These are phyloP conservation scores for Polytrichum commune DNA, from an alignment of 225 moss, liverwort and hornwort genomes.

Conservation along the genomic window DNA sequence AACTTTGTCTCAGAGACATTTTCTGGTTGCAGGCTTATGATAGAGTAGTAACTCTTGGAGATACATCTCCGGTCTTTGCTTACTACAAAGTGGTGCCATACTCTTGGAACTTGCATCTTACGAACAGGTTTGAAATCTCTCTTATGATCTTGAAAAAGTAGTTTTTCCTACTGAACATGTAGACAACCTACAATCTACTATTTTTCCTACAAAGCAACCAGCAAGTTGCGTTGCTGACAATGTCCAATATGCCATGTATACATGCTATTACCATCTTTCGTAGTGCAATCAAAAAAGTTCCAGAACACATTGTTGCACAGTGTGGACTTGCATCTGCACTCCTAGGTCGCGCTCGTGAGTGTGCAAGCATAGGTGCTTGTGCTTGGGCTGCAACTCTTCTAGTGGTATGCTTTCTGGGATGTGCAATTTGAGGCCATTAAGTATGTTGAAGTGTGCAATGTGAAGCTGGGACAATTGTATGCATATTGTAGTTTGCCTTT, in stretches of 20 bases:
- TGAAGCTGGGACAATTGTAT: background rate
- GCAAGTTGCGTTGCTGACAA: constrained; percentile 12
- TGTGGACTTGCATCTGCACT: constrained; percentile 95
- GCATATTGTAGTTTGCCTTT: constrained; percentile 30
- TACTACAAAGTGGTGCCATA: constrained; percentile 92
- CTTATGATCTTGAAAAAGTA: no score
- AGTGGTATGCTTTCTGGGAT: constrained; percentile 35
- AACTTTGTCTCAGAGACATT: constrained; percentile 5
- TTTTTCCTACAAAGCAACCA: no score
- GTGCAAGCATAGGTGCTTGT: constrained; percentile 72
- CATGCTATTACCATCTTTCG: constrained; percentile 85
- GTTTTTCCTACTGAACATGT: no score
- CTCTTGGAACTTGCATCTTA: constrained; percentile 74
- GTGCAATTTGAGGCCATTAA: background rate
- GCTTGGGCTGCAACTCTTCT: constrained; percentile 78
- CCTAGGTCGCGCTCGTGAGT: constrained; percentile 87
- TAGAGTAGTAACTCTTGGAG: constrained; percentile 48
- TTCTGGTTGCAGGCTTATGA: constrained; percentile 77
- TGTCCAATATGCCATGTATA: constrained; percentile 21
- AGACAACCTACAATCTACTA: no score
- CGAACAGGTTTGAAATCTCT: constrained; percentile 51
- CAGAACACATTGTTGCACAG: constrained; percentile 69
- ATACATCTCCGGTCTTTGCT: constrained; percentile 66
- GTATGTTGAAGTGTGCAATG: background rate
- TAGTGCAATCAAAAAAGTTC: constrained; percentile 63